Percentiles rank a stretch among this genome's conserved stretches.
Evolutionary conservation across 2,329 filamentous ascomycete genomes (phyloP).

Genomic region (Fusarium proliferatum): DNA sequence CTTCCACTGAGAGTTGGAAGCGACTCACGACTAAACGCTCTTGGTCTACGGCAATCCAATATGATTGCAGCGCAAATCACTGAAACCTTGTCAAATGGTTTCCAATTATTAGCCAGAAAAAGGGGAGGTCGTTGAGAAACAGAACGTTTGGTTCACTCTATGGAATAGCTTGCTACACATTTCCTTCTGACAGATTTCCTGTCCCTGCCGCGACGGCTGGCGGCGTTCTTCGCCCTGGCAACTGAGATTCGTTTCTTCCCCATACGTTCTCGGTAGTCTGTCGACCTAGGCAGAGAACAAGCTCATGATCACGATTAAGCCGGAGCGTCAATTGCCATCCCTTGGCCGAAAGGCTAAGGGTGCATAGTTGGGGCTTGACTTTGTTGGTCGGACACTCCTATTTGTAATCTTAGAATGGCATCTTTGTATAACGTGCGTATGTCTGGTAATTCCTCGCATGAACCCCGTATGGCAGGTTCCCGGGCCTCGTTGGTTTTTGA

Average conservation of each 20-base stretch:
- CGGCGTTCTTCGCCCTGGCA: slow-evolving; percentile 62
- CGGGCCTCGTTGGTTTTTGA: not conserved
- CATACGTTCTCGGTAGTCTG: slow-evolving; percentile 85
- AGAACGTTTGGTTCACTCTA: slow-evolving; percentile 11
- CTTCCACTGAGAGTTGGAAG: slow-evolving; percentile 10
- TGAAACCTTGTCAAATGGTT: not conserved
- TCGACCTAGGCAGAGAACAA: slow-evolving; percentile 81
- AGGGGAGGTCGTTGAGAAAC: not conserved
- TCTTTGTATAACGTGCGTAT: slow-evolving; percentile 11
- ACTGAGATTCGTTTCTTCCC: slow-evolving; percentile 67
- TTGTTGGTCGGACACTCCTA: slow-evolving; percentile 80
- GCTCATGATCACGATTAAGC: slow-evolving; percentile 91
- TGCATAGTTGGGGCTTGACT: slow-evolving; percentile 97
- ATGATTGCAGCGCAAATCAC: not conserved
- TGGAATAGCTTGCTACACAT: slow-evolving; percentile 24
- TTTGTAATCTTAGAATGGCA: slow-evolving; percentile 19
- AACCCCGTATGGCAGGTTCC: not conserved
- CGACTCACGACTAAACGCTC: not conserved
- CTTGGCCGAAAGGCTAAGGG: slow-evolving; percentile 78
- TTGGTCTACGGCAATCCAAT: not conserved
- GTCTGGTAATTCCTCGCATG: slow-evolving; percentile 13
- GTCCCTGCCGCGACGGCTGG: slow-evolving; percentile 65
- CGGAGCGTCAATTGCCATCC: slow-evolving; percentile 93
- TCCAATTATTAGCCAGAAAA: not conserved
- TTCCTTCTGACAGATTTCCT: slow-evolving; percentile 17